Percentiles rank a stretch among this genome's conserved stretches.
phyloP scores from a whole-genome alignment of 1,284 basidiomycete species.

The Neolentinus lepideus region DNA sequence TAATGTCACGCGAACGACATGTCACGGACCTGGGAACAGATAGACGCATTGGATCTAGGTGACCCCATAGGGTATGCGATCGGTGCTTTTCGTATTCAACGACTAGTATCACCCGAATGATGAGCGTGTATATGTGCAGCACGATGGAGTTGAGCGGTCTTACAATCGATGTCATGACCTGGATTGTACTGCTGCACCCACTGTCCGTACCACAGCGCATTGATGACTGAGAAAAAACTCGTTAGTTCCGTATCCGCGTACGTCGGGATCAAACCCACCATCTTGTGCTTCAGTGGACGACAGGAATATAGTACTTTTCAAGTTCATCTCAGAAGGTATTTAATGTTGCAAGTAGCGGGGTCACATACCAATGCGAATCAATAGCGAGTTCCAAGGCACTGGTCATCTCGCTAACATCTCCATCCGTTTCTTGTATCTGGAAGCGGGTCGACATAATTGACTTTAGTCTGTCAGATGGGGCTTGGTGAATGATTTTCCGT shows the following conservation, averaged over 20 bases:
- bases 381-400: constrained; percentile 81
- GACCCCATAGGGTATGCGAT: constrained; percentile 55
- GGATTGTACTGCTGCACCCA: constrained; percentile 74
- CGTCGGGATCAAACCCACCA: constrained; percentile 31
- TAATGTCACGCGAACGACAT: constrained; percentile 9
- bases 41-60: constrained; percentile 73
- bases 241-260: neutral
- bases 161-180: constrained; percentile 65
- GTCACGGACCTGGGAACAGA: constrained; percentile 69
- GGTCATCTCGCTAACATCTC: constrained; percentile 65
- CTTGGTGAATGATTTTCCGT: constrained; percentile 68
- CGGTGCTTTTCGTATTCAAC: constrained; percentile 47
- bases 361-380: constrained; percentile 69
- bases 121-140: neutral
- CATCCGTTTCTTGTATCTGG: constrained; percentile 57
- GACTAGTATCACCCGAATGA: constrained; percentile 40
- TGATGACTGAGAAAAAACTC: constrained; percentile 42
- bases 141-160: constrained; percentile 13
- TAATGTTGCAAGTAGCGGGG: neutral
- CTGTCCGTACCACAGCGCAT: constrained; percentile 75
- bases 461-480: constrained; percentile 56
- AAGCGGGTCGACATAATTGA: constrained; percentile 76
- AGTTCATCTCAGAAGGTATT: neutral
- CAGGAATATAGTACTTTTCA: constrained; percentile 68
- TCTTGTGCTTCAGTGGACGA: constrained; percentile 85